These are phyloP conservation scores for Acanthamoeba royreba DNA, from an alignment of 208 protist species.

Conservation along the genomic window DNA sequence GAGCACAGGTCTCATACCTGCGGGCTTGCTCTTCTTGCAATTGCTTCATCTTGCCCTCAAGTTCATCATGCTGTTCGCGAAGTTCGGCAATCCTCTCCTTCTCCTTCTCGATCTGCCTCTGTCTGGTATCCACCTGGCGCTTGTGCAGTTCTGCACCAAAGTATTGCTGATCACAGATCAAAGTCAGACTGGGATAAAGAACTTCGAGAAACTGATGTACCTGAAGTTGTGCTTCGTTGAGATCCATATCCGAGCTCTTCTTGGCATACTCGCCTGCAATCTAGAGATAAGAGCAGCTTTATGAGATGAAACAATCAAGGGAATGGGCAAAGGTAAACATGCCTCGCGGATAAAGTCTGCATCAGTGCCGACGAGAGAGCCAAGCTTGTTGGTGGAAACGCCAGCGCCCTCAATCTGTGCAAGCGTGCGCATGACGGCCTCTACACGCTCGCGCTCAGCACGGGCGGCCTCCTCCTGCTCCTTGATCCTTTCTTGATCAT, in stretches of 20 bases:
- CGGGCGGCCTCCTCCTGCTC: constrained; percentile 26
- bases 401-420: constrained; percentile 10
- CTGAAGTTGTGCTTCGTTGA: constrained; percentile 20
- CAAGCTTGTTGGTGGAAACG: constrained; percentile 40
- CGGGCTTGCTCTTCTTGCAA: constrained; percentile 37
- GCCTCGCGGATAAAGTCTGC: constrained; percentile 37
- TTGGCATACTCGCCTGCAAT: constrained; percentile 14
- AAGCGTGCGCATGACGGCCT: constrained; percentile 44
- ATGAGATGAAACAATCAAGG: too few relatives aligned
- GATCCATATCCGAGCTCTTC: constrained; percentile 10
- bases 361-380: constrained; percentile 40
- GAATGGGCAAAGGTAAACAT: not conserved
- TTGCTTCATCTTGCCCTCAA: constrained; percentile 18
- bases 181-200: too few relatives aligned
- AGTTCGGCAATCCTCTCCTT: not conserved
- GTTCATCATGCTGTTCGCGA: not conserved
- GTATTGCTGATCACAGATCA: not conserved
- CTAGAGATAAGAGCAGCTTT: too few relatives aligned
- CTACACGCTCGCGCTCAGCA: not conserved
- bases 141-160: constrained; percentile 47
- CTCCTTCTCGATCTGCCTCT: constrained; percentile 46
- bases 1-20: too few relatives aligned
- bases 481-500: not conserved
- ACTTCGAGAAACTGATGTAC: not conserved
- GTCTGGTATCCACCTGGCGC: not conserved